Evolutionary conservation across 495 filamentous ascomycete genomes (phyloP).

Genomic region (Extremus antarcticus): DNA sequence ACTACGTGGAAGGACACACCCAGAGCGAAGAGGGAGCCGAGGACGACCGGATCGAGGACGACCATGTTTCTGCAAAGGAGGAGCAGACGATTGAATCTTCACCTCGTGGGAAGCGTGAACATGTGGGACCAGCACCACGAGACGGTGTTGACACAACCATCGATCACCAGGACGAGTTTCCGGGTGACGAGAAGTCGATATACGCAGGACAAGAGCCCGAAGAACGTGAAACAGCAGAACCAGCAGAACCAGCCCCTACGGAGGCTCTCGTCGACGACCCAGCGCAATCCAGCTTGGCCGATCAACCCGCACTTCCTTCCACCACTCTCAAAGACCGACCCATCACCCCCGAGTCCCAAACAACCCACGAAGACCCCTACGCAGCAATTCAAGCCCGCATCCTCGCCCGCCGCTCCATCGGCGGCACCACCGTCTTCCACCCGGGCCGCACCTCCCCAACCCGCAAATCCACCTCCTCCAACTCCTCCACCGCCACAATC

Average conservation of each 20-base stretch:
- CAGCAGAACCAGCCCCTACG: background rate
- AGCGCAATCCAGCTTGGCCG: background rate
- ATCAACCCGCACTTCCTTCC: background rate
- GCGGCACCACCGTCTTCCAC: slow-evolving; percentile 9
- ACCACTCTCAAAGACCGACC: background rate
- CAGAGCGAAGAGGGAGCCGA: background rate
- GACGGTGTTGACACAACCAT: too few species aligned
- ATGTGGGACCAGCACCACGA: too few species aligned
- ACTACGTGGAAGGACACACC: background rate
- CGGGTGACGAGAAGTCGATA: background rate
- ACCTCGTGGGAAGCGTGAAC: too few species aligned
- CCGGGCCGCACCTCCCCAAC: background rate
- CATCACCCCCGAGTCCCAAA: background rate
- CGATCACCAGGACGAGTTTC: too few species aligned
- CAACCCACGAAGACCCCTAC: slow-evolving; percentile 14
- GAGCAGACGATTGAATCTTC: too few species aligned
- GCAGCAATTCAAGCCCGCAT: slow-evolving; percentile 21
- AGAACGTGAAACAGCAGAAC: background rate
- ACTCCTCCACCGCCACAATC: slow-evolving; percentile 34
- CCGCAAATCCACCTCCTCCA: slow-evolving; percentile 6
- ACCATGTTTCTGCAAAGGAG: too few species aligned
- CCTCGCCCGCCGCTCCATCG: slow-evolving; percentile 17
- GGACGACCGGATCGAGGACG: background rate
- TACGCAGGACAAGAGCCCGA: background rate
- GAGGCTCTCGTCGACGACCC: background rate